These are phyloP conservation scores for Xylaria curta DNA, from an alignment of 495 filamentous ascomycete species.

Conservation along the genomic window DNA sequence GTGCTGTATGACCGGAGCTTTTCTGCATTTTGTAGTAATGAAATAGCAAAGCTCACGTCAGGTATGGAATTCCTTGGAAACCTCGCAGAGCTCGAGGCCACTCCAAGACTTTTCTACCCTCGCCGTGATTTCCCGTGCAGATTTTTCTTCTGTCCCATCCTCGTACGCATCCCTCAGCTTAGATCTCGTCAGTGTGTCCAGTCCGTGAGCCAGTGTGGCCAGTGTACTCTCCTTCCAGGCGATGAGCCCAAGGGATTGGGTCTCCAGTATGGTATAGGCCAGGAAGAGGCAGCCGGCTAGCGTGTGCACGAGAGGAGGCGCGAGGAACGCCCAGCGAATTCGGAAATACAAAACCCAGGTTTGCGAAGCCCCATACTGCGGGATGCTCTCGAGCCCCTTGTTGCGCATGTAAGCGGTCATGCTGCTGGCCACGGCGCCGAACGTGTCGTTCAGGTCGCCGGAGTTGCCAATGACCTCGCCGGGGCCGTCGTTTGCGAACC, in stretches of 20 bases:
- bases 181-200: conserved; percentile 8
- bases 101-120: not conserved
- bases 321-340: conserved; percentile 6
- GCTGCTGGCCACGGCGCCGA: not conserved
- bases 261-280: conserved; percentile 24
- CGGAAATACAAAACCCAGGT: not conserved
- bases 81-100: not conserved
- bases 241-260: not conserved
- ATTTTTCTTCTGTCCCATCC: not conserved
- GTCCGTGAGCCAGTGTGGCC: conserved; percentile 16
- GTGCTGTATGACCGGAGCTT: no score
- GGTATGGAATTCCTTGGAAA: not conserved
- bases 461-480: conserved; percentile 1
- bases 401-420: not conserved
- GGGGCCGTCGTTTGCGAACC: not conserved
- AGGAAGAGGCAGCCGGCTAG: conserved; percentile 1
- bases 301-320: not conserved
- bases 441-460: not conserved
- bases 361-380: not conserved
- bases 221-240: conserved; percentile 20
- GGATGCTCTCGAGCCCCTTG: not conserved
- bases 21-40: no score
- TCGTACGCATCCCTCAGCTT: not conserved
- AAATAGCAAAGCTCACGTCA: no score
- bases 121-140: not conserved